phyloP scores from a whole-genome alignment of 179 eudicot genomes.

The Beta lomatogona region DNA sequence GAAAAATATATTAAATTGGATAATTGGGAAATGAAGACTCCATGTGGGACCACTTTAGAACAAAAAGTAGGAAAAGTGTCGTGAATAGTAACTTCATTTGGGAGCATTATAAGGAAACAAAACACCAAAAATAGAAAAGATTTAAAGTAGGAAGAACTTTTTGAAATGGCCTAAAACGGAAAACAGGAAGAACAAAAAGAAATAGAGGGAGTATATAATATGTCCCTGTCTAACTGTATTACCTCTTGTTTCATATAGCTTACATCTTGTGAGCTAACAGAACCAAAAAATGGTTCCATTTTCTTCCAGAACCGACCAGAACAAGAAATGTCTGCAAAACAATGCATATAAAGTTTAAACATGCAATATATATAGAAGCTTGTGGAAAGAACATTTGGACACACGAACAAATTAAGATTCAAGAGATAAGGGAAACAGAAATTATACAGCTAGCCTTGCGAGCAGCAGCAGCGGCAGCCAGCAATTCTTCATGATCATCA shows the following conservation, averaged over 20 bases:
- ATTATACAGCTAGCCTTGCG: conserved; percentile 62
- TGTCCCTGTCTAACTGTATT: conserved; percentile 6
- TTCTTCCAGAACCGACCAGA: conserved; percentile 84
- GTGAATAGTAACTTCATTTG: too few species aligned
- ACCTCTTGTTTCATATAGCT: conserved; percentile 76
- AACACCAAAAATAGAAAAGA: too few species aligned
- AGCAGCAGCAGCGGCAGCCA: conserved; percentile 78
- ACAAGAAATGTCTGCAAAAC: conserved; percentile 61
- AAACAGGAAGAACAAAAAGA: too few species aligned
- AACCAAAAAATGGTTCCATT: conserved; percentile 64
- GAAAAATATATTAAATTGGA: too few species aligned
- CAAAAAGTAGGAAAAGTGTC: too few species aligned
- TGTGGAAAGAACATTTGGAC: background rate
- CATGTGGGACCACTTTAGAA: too few species aligned
- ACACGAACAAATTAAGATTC: background rate
- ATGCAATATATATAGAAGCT: background rate
- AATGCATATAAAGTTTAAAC: background rate
- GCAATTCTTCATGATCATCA: conserved; percentile 84
- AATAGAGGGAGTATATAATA: background rate
- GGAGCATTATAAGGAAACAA: too few species aligned
- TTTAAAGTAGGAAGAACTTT: too few species aligned
- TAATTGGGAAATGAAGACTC: too few species aligned
- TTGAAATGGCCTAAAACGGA: too few species aligned
- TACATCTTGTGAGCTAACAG: conserved; percentile 53
- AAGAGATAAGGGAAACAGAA: background rate